Conservation (phyloP, 2,329 filamentous ascomycete species). For the Xylariales sp. region DNA sequence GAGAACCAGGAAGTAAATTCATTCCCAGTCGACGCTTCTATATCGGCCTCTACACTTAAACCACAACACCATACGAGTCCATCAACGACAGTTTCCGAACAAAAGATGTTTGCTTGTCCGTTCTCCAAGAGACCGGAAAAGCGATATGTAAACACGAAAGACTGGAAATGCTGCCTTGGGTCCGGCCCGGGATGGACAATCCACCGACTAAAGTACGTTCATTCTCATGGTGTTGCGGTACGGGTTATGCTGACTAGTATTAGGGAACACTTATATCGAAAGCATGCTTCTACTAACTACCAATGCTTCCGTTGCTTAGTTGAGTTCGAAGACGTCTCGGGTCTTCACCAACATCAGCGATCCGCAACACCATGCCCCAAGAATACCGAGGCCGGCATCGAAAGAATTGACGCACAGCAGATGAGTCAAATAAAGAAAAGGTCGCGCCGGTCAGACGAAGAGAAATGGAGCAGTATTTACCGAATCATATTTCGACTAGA, state of each 20-base stretch:
- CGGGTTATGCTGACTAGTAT: neutral
- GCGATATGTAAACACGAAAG: neutral
- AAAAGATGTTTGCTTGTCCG: conserved; percentile 20
- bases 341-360: conserved; percentile 35
- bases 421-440: conserved; percentile 35
- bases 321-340: conserved; percentile 30
- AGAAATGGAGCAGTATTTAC: conserved; percentile 41
- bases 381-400: neutral
- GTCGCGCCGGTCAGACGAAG: conserved; percentile 32
- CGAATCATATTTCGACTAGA: conserved; percentile 37
- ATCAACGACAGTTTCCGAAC: neutral
- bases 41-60: neutral
- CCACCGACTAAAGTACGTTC: conserved; percentile 16
- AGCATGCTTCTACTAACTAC: conserved; percentile 28
- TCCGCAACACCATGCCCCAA: conserved; percentile 22
- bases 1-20: neutral
- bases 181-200: conserved; percentile 16
- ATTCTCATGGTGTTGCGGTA: neutral
- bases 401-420: conserved; percentile 33
- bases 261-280: conserved; percentile 42
- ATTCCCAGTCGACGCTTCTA: neutral
- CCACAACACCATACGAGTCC: neutral
- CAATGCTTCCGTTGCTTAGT: conserved; percentile 38
- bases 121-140: neutral
- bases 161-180: conserved; percentile 23